These are phyloP conservation scores for Trichoderma reesei DNA, from an alignment of 495 filamentous ascomycete genomes.

Conservation along the genomic window DNA sequence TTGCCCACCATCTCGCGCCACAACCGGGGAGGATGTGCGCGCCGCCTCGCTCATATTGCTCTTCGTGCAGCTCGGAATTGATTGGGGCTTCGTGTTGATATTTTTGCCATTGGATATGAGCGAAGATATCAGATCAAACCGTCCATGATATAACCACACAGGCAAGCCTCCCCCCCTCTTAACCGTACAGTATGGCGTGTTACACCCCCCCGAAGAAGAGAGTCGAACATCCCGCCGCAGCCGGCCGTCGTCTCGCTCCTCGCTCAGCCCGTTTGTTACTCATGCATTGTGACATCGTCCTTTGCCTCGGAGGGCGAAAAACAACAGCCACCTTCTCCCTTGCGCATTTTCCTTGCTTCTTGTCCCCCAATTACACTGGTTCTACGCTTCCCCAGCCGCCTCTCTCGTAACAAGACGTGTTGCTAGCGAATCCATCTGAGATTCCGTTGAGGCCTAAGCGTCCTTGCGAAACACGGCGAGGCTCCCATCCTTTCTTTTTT, in stretches of 20 bases:
- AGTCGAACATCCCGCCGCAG: background rate
- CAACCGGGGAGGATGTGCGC: background rate
- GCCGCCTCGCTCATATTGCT: background rate
- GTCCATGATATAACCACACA: background rate
- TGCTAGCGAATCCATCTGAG: background rate
- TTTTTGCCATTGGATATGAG: background rate
- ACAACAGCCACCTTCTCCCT: no score
- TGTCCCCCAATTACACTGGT: background rate
- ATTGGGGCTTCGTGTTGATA: background rate
- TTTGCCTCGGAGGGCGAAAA: background rate
- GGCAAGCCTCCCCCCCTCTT: background rate
- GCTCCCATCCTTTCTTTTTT: no score
- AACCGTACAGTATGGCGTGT: background rate
- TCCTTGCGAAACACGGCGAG: background rate
- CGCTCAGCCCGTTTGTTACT: background rate
- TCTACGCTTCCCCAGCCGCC: background rate
- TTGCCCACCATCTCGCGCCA: conserved; percentile 1
- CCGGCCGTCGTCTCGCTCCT: background rate
- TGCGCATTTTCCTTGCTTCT: background rate
- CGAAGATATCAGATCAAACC: background rate
- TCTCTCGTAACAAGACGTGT: background rate
- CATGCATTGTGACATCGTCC: conserved; percentile 5
- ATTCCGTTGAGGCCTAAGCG: background rate
- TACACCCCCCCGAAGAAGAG: background rate
- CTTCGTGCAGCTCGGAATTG: background rate